Percentiles rank a stretch among this genome's conserved stretches.
phyloP scores from a whole-genome alignment of 106 monocot species.

The Platanthera guangdongensis region DNA sequence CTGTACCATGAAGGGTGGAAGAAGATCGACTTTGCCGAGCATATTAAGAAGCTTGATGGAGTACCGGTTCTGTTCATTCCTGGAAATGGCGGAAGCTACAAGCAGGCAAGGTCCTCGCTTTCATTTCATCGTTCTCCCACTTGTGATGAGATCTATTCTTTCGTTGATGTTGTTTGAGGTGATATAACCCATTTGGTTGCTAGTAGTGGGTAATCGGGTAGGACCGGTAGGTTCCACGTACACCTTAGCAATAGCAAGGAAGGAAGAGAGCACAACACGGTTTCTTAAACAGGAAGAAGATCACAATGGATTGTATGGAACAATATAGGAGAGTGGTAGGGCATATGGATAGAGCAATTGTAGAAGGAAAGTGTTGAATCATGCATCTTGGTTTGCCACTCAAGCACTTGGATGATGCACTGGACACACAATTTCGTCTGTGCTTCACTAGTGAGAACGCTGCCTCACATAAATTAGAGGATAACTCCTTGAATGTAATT shows the following conservation, averaged over 20 bases:
- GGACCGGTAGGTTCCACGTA: no score
- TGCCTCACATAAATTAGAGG: background rate
- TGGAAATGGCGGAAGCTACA: constrained; percentile 97
- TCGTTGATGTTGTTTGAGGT: background rate
- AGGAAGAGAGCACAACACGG: background rate
- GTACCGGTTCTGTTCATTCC: constrained; percentile 91
- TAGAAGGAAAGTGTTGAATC: background rate
- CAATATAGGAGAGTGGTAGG: background rate
- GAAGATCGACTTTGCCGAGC: constrained; percentile 81
- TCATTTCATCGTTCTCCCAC: background rate
- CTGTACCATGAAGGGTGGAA: constrained; percentile 99
- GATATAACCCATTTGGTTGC: background rate
- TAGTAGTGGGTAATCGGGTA: background rate
- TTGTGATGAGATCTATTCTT: background rate
- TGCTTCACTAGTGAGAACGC: background rate
- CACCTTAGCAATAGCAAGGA: background rate
- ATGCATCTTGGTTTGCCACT: background rate
- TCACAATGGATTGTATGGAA: background rate
- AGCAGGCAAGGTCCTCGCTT: constrained; percentile 48
- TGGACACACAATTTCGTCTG: background rate
- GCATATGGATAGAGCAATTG: background rate
- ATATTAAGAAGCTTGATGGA: constrained; percentile 62
- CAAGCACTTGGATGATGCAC: background rate
- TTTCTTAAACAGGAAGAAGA: background rate
- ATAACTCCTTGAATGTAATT: background rate